Conservation (phyloP, 2,329 filamentous ascomycete species). For the Exophiala aquamarina region DNA sequence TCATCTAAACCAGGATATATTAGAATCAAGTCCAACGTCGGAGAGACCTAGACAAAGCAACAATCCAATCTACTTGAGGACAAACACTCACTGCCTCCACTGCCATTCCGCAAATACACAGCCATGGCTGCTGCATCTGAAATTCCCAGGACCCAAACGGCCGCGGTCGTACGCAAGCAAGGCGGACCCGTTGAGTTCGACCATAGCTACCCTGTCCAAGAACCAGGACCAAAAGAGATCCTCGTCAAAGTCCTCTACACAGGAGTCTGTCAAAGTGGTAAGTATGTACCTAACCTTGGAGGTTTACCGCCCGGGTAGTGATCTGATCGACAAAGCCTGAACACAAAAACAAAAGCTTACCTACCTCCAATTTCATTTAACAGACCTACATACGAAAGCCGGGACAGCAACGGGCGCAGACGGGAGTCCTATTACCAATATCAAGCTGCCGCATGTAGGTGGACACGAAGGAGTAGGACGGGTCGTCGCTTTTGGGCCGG, state of each 20-base stretch:
- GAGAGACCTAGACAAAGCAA: no score
- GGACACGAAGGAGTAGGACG: constrained; percentile 48
- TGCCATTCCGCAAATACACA: no score
- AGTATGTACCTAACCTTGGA: no score
- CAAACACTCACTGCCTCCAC: no score
- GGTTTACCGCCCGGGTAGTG: no score
- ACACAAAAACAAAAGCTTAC: no score
- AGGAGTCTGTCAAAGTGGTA: constrained; percentile 47
- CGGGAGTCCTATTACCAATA: constrained; percentile 43
- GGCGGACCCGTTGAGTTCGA: constrained; percentile 43
- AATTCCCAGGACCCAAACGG: constrained; percentile 35
- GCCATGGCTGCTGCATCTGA: constrained; percentile 11
- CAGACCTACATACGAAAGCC: constrained; percentile 43
- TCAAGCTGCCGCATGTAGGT: constrained; percentile 48
- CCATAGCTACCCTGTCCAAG: constrained; percentile 43
- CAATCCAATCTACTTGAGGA: no score
- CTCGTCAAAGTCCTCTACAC: constrained; percentile 47
- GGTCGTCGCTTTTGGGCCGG: constrained; percentile 40
- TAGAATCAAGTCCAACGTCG: no score
- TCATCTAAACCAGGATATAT: no score
- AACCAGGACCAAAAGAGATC: constrained; percentile 42
- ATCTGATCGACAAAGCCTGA: no score
- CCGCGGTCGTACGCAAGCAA: constrained; percentile 42
- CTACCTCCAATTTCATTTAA: background rate
- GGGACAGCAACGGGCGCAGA: constrained; percentile 40